Base-by-base conservation (phyloP, 2,329 filamentous ascomycete species). In the Coniochaeta sp. region DNA sequence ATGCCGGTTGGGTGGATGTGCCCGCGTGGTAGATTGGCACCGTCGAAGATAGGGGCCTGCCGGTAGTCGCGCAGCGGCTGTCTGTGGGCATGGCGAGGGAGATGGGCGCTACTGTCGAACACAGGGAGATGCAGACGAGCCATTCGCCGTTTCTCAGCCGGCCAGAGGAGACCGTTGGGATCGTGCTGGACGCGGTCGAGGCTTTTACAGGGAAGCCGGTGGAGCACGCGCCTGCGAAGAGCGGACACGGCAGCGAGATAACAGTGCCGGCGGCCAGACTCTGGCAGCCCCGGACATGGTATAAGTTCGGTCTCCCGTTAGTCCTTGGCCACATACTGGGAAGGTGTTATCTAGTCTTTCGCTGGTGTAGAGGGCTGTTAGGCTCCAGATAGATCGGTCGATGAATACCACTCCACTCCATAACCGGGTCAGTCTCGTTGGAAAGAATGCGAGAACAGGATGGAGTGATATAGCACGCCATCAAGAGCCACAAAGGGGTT, bases 131-230 rank as follows among this genome's bases (percentile, higher is more conserved):
- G 40, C 54, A 59, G 33, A 72, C 65, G n/a, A 70, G 74, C 18
- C 75, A 79, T 61, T 76, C 72, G 10, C 73, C 74, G 0, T 74
- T 79, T 60, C 52, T 79, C 57, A 78, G 75, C 58, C 62, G 60
- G 55, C 71, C 74, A 0, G 59, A 65, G 3, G 68, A 70, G 52
- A 71, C 70, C 1, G 69, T 61, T 1, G 56, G 55, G 2, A 60
- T 75, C 45, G 56, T 78, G 13, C 1, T 63, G 10, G 64, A 71
- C 49, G 71, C 71, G 51, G 62, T 68, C n/a, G 56, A 54, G 24
- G 61, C 58, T 9, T 65, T 68, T 48, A 10, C 32, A 16, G 53
- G 50, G 32, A 18, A 28, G 49, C 14, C 32, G 9, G 18, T 48
- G 48, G 32, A 27, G 3, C 7, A 12, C 26, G 12, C 33, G 8